Evolutionary conservation across 177 flowering plant species (phyloP).

Genomic region (Tripterygium wilfordii): DNA sequence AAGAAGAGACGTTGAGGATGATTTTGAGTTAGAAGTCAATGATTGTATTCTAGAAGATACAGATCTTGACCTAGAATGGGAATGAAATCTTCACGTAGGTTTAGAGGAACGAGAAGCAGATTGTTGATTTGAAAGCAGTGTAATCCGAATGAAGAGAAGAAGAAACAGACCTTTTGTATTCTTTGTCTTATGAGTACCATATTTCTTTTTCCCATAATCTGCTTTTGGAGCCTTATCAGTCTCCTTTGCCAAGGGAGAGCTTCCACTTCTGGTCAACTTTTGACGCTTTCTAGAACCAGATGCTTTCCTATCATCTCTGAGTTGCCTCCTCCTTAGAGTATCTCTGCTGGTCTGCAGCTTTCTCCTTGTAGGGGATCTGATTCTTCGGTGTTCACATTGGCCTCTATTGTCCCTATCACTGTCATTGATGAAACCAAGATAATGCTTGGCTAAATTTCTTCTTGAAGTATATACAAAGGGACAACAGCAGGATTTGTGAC

Average conservation of each 20-base stretch:
- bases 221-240: slow-evolving; percentile 7
- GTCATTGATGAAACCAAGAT: slow-evolving; percentile 10
- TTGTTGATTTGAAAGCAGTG: slow-evolving; percentile 19
- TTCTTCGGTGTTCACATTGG: slow-evolving; percentile 11
- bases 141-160: slow-evolving; percentile 18
- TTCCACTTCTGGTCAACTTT: slow-evolving; percentile 6
- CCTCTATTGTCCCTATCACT: slow-evolving; percentile 13
- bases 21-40: slow-evolving; percentile 19
- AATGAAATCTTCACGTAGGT: slow-evolving; percentile 11
- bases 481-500: slow-evolving; percentile 35
- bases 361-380: slow-evolving; percentile 10
- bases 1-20: slow-evolving; percentile 19
- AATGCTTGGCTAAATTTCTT: slow-evolving; percentile 15
- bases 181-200: slow-evolving; percentile 13
- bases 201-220: slow-evolving; percentile 19
- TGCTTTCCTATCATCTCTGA: slow-evolving; percentile 10
- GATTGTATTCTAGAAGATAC: slow-evolving; percentile 22
- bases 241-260: slow-evolving; percentile 9
- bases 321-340: slow-evolving; percentile 2
- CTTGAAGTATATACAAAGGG: slow-evolving; percentile 15
- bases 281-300: slow-evolving; percentile 13
- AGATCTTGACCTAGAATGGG: slow-evolving; percentile 26
- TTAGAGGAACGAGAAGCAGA: slow-evolving; percentile 23
- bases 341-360: slow-evolving; percentile 12
- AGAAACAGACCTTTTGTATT: slow-evolving; percentile 18